Evolutionary conservation across 176 grass and related monocot genomes (phyloP).

Genomic region (Zea luxurians): DNA sequence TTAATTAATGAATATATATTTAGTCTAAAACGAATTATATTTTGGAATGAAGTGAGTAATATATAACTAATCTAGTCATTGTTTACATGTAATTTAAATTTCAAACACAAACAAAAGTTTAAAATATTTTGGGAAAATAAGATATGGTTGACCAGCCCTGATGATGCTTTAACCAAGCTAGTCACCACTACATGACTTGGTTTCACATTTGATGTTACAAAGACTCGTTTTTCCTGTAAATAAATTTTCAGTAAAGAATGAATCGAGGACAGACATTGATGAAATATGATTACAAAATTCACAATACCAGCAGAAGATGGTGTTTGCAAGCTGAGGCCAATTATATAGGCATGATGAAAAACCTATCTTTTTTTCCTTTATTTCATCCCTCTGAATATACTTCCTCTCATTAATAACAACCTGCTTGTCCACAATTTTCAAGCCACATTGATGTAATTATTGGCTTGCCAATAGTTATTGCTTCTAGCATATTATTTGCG

Average conservation of each 20-base stretch:
- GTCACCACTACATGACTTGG: constrained; percentile 67
- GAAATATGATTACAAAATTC: constrained; percentile 2
- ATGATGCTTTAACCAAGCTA: constrained; percentile 63
- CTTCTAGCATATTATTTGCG: too few relatives aligned
- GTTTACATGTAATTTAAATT: neutral
- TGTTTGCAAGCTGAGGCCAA: constrained; percentile 52
- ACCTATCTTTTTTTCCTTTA: constrained; percentile 77
- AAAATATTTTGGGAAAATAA: constrained; percentile 17
- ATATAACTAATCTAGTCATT: constrained; percentile 6
- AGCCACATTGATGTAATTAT: too few relatives aligned
- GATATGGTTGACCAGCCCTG: constrained; percentile 57
- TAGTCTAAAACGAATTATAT: too few relatives aligned
- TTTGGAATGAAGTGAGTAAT: too few relatives aligned
- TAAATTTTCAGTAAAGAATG: constrained; percentile 7
- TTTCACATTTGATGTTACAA: constrained; percentile 65
- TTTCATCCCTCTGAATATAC: constrained; percentile 71
- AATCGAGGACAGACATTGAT: neutral
- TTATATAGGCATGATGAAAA: constrained; percentile 78
- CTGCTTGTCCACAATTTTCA: too few relatives aligned
- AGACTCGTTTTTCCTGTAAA: constrained; percentile 67
- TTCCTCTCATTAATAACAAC: constrained; percentile 76
- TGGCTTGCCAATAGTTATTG: too few relatives aligned
- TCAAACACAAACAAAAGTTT: constrained; percentile 7
- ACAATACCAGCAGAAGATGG: constrained; percentile 69
- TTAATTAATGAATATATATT: too few relatives aligned